Conservation (phyloP, 2,329 filamentous ascomycete species). For the Claviceps pusilla region DNA sequence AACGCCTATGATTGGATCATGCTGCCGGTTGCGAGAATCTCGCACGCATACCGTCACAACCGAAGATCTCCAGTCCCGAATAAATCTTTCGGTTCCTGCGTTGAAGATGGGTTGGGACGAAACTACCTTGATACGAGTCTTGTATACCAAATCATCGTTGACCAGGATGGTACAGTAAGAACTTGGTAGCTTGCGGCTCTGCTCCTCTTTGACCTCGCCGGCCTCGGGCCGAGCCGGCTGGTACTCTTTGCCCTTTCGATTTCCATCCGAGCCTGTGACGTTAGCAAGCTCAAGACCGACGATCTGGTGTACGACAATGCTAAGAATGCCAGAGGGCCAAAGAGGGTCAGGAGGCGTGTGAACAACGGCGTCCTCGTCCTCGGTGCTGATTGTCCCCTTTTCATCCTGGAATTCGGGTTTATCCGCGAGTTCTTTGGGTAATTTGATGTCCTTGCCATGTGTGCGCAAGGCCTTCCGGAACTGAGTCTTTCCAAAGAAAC, state of each 20-base stretch:
- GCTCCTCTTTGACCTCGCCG: slow-evolving; percentile 76
- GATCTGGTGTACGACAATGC: slow-evolving; percentile 81
- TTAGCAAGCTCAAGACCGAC: slow-evolving; percentile 89
- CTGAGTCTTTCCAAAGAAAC: slow-evolving; percentile 82
- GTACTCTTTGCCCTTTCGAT: slow-evolving; percentile 70
- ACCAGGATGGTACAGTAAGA: slow-evolving; percentile 86
- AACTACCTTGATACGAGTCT: slow-evolving; percentile 86
- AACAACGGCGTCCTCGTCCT: slow-evolving; percentile 66
- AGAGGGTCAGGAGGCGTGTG: slow-evolving; percentile 90
- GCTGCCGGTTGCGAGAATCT: slow-evolving; percentile 76
- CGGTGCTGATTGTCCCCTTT: slow-evolving; percentile 55
- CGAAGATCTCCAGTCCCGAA: slow-evolving; percentile 81
- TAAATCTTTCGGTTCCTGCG: slow-evolving; percentile 81
- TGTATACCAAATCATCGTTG: slow-evolving; percentile 83
- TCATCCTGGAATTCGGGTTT: slow-evolving; percentile 71
- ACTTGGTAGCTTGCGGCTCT: slow-evolving; percentile 64
- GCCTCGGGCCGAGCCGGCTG: slow-evolving; percentile 70
- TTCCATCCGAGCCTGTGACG: slow-evolving; percentile 70
- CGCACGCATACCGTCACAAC: slow-evolving; percentile 81
- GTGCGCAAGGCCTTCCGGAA: slow-evolving; percentile 74
- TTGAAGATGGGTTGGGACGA: slow-evolving; percentile 96
- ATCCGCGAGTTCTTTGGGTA: slow-evolving; percentile 60
- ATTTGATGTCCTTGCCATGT: slow-evolving; percentile 65
- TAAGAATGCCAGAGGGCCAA: slow-evolving; percentile 84
- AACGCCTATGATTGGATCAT: slow-evolving; percentile 87